A percentile compares a stretch with the other conserved stretches of the same genome.
Evolutionary conservation across 2,329 filamentous ascomycete species (phyloP).

Genomic region (Acrodontium crateriforme): DNA sequence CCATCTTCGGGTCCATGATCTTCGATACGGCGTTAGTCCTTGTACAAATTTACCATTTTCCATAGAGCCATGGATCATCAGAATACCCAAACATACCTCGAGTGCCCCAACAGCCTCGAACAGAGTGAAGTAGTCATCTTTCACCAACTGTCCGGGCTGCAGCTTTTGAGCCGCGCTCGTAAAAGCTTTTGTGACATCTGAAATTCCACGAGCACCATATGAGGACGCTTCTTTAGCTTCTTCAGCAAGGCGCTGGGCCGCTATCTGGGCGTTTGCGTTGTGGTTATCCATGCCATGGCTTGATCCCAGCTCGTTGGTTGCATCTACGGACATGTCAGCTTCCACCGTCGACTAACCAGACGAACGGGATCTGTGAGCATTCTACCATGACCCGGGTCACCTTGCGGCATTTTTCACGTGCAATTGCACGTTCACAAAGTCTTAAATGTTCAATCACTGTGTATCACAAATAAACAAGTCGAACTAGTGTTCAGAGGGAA

Average conservation of each 20-base stretch:
- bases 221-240: conserved; percentile 11
- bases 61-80: too few species aligned
- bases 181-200: conserved; percentile 24
- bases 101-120: conserved; percentile 87
- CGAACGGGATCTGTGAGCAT: too few species aligned
- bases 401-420: conserved; percentile 10
- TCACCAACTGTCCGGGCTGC: conserved; percentile 68
- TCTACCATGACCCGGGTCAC: conserved; percentile 11
- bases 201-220: conserved; percentile 4
- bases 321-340: conserved; percentile 1
- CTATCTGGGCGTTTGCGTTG: conserved; percentile 4
- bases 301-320: background rate
- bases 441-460: too few species aligned
- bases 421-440: too few species aligned
- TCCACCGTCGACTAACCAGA: too few species aligned
- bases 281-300: too few species aligned
- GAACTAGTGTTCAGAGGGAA: conserved; percentile 2
- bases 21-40: conserved; percentile 25
- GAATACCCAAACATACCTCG: conserved; percentile 44
- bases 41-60: background rate
- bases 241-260: conserved; percentile 8
- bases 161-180: conserved; percentile 33
- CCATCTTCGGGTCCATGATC: conserved; percentile 99
- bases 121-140: conserved; percentile 86
- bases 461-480: too few species aligned